Evolutionary conservation across 441 rosid genomes (phyloP).

Genomic region (Raphanus hybrid): DNA sequence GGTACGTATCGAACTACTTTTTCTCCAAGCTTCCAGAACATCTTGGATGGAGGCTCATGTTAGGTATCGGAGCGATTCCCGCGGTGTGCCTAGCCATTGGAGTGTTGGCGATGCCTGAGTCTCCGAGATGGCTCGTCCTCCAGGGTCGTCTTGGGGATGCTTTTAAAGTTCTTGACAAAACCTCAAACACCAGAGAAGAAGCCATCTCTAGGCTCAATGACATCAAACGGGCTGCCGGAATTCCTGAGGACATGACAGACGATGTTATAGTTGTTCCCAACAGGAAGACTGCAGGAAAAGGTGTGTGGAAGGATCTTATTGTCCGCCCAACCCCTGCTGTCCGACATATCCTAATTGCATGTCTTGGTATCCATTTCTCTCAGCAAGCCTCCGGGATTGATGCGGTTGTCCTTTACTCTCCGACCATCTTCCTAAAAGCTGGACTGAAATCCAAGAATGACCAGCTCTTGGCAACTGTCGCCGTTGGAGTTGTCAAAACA

Average conservation of each 20-base stretch:
- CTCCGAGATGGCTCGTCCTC: constrained; percentile 79
- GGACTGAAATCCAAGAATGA: constrained; percentile 56
- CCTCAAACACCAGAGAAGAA: constrained; percentile 65
- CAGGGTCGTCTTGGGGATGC: constrained; percentile 85
- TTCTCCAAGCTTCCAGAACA: constrained; percentile 59
- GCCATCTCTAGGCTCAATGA: constrained; percentile 56
- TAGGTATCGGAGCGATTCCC: constrained; percentile 73
- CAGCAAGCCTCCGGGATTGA: constrained; percentile 63
- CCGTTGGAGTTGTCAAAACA: constrained; percentile 73
- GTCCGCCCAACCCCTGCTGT: constrained; percentile 65
- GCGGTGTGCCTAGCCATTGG: constrained; percentile 53
- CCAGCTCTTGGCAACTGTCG: constrained; percentile 69
- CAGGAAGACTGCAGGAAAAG: constrained; percentile 51
- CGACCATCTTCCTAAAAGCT: constrained; percentile 64
- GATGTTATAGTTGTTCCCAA: constrained; percentile 51
- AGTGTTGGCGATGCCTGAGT: constrained; percentile 50
- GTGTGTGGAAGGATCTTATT: constrained; percentile 72
- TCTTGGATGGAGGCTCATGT: constrained; percentile 80
- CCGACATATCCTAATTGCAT: constrained; percentile 65
- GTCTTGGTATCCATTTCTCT: constrained; percentile 67
- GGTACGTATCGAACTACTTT: constrained; percentile 76
- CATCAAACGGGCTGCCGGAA: constrained; percentile 70
- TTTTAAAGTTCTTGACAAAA: constrained; percentile 63
- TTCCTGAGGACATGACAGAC: constrained; percentile 60
- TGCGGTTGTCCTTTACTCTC: constrained; percentile 64